Evolutionary conservation across 2,329 filamentous ascomycete genomes (phyloP).

Genomic region (Hypoxylon sp.): DNA sequence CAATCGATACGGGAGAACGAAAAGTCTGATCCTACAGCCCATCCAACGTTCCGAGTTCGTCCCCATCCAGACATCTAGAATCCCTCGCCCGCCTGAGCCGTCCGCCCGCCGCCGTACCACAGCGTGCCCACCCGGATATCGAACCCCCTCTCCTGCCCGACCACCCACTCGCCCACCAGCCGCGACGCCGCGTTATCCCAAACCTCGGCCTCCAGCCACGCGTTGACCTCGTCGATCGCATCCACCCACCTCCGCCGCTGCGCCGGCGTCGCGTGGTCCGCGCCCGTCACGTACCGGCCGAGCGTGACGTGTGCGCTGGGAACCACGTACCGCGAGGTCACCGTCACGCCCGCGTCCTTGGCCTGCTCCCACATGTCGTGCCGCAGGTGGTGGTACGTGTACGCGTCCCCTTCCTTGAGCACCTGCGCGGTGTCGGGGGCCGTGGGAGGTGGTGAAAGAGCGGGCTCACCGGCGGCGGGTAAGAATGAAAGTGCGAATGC

Average conservation of each 20-base stretch:
- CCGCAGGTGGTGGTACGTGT: slow-evolving; percentile 91
- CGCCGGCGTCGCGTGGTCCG: slow-evolving; percentile 69
- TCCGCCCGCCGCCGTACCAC: slow-evolving; percentile 89
- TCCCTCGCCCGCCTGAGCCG: slow-evolving; percentile 71
- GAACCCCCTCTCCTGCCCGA: slow-evolving; percentile 87
- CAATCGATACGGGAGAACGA: not conserved
- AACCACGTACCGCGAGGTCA: slow-evolving; percentile 86
- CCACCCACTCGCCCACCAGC: slow-evolving; percentile 78
- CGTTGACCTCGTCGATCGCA: slow-evolving; percentile 80
- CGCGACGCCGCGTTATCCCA: slow-evolving; percentile 68
- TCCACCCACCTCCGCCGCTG: slow-evolving; percentile 74
- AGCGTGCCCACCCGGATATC: slow-evolving; percentile 79
- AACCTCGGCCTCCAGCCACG: slow-evolving; percentile 75
- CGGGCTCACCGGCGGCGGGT: slow-evolving; percentile 75
- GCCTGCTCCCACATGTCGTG: slow-evolving; percentile 78
- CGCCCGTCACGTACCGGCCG: slow-evolving; percentile 78
- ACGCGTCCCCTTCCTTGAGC: slow-evolving; percentile 68
- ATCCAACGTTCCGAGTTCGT: not conserved
- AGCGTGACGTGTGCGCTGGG: slow-evolving; percentile 92
- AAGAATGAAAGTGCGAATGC: slow-evolving; percentile 90
- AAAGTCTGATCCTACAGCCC: not conserved
- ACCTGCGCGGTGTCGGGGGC: slow-evolving; percentile 52
- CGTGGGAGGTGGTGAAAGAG: slow-evolving; percentile 55
- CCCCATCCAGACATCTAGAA: too few species aligned
- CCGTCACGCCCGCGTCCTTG: slow-evolving; percentile 70